These are phyloP conservation scores for Penicillium psychrofluorescens DNA, from an alignment of 495 filamentous ascomycete species.

Conservation along the genomic window DNA sequence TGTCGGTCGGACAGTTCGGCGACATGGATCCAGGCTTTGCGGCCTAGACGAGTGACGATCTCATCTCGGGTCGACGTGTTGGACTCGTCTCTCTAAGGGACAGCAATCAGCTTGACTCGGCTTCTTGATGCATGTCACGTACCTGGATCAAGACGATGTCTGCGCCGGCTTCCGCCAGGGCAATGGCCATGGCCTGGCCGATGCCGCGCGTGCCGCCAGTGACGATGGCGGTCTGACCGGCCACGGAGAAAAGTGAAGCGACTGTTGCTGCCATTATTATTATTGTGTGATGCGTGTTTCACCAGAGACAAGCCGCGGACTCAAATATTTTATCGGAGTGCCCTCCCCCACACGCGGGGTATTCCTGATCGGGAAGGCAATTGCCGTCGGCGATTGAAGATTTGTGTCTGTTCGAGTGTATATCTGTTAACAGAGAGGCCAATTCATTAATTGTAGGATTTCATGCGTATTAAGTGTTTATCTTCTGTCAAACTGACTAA, in stretches of 20 bases:
- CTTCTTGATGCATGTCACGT: slow-evolving; percentile 39
- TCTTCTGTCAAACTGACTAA: not conserved
- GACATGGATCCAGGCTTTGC: slow-evolving; percentile 60
- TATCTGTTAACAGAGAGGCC: too few species aligned
- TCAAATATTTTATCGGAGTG: not conserved
- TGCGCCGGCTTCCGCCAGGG: slow-evolving; percentile 75
- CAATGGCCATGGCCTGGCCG: slow-evolving; percentile 75
- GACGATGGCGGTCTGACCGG: slow-evolving; percentile 65
- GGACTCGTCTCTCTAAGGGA: slow-evolving; percentile 53
- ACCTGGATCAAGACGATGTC: slow-evolving; percentile 64
- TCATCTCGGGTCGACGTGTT: slow-evolving; percentile 56
- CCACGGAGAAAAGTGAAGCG: slow-evolving; percentile 36
- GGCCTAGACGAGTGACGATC: slow-evolving; percentile 55
- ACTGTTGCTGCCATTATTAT: slow-evolving; percentile 17
- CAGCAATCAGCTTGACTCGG: slow-evolving; percentile 40
- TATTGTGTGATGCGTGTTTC: slow-evolving; percentile 1
- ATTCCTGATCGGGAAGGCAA: too few species aligned
- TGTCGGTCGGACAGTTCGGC: slow-evolving; percentile 61
- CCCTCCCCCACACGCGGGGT: not conserved
- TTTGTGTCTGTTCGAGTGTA: too few species aligned
- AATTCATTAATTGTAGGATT: too few species aligned
- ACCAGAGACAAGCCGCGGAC: not conserved
- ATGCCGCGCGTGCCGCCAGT: slow-evolving; percentile 88
- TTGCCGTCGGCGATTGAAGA: too few species aligned
- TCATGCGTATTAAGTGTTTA: too few species aligned